A percentile compares a stretch with the other conserved stretches of the same genome.
These are phyloP conservation scores for Asterella californica DNA, from an alignment of 225 moss, liverwort and hornwort species.

Conservation along the genomic window DNA sequence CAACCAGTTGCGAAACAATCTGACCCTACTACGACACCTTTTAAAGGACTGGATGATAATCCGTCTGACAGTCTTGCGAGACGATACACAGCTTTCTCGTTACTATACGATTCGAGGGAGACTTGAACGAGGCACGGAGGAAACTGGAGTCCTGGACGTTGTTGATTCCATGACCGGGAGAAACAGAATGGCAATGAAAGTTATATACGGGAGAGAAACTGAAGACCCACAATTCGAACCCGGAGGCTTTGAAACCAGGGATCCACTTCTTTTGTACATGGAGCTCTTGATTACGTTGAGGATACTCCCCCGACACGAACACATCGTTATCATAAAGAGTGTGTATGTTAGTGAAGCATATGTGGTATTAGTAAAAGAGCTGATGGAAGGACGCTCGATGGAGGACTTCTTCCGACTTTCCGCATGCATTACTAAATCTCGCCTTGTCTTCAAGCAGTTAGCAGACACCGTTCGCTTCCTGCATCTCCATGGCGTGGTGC, in stretches of 20 bases:
- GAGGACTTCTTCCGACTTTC: not conserved
- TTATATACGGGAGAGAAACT: not conserved
- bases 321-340: not conserved
- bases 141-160: not conserved
- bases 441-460: not conserved
- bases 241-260: not conserved
- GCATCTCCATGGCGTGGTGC: constrained; percentile 10
- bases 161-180: not conserved
- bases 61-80: not conserved
- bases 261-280: not conserved
- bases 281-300: constrained; percentile 3
- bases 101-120: not conserved
- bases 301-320: constrained; percentile 3
- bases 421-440: not conserved
- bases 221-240: not conserved
- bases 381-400: not conserved
- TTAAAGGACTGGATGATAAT: not conserved
- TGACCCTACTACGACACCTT: not conserved
- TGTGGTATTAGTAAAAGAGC: not conserved
- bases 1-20: not conserved
- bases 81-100: not conserved
- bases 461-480: not conserved
- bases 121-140: not conserved
- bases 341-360: not conserved
- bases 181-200: not conserved